A percentile compares a stretch with the other conserved stretches of the same genome.
Evolutionary conservation across 768 basidiomycete species (phyloP).

Genomic region (Suillus cothurnatus): DNA sequence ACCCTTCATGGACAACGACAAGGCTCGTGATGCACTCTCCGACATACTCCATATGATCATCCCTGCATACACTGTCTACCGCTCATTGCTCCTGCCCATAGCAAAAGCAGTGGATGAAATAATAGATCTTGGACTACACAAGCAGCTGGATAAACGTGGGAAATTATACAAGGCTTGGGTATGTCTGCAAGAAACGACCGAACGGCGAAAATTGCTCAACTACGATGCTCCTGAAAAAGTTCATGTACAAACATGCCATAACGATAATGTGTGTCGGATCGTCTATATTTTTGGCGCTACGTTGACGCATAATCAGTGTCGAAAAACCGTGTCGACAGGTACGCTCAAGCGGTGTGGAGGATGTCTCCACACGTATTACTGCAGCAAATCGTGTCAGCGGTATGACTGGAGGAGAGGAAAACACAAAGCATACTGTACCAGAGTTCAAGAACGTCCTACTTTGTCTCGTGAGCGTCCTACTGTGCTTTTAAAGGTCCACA

Average conservation of each 20-base stretch:
- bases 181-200: slow-evolving; percentile 17
- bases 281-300: background rate
- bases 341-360: slow-evolving; percentile 29
- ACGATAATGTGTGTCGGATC: slow-evolving; percentile 17
- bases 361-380: slow-evolving; percentile 33
- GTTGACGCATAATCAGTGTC: slow-evolving; percentile 18
- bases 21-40: slow-evolving; percentile 9
- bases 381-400: slow-evolving; percentile 28
- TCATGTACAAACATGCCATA: slow-evolving; percentile 31
- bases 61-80: slow-evolving; percentile 28
- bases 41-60: slow-evolving; percentile 21
- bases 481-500: background rate
- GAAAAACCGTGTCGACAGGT: slow-evolving; percentile 18
- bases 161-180: slow-evolving; percentile 26
- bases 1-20: slow-evolving; percentile 17
- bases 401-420: slow-evolving; percentile 29
- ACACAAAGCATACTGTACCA: slow-evolving; percentile 29
- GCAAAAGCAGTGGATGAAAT: slow-evolving; percentile 14
- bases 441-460: slow-evolving; percentile 22
- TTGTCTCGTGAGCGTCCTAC: slow-evolving; percentile 18
- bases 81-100: slow-evolving; percentile 23
- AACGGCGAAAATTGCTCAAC: slow-evolving; percentile 22
- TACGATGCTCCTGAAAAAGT: slow-evolving; percentile 17
- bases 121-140: slow-evolving; percentile 13
- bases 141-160: slow-evolving; percentile 15